Percentiles rank a stretch among this genome's conserved stretches.
Evolutionary conservation across 2,329 filamentous ascomycete species (phyloP).

Genomic region (Pyricularia sp.): DNA sequence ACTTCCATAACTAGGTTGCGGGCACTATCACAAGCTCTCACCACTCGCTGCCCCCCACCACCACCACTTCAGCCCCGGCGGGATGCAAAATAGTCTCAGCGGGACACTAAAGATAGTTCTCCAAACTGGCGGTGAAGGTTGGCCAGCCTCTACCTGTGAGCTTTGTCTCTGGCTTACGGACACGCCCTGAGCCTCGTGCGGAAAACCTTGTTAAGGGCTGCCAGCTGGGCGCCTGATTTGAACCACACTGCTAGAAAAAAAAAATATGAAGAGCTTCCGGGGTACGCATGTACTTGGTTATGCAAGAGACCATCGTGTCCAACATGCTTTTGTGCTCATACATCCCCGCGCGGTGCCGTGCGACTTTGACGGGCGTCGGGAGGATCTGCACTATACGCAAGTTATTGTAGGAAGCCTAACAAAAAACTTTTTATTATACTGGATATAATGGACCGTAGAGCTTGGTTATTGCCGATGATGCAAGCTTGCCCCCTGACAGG

Average conservation of each 20-base stretch:
- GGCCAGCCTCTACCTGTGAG: background rate
- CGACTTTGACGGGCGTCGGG: background rate
- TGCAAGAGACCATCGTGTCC: background rate
- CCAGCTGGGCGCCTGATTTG: background rate
- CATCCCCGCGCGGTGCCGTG: background rate
- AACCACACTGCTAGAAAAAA: background rate
- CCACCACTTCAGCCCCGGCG: background rate
- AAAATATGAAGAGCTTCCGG: background rate
- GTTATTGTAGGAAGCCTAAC: background rate
- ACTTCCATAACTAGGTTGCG: background rate
- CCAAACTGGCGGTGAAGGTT: conserved; percentile 1
- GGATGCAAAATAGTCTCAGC: background rate
- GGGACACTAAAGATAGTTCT: background rate
- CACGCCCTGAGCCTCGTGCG: background rate
- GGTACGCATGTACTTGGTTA: background rate
- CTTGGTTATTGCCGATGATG: background rate
- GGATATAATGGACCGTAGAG: background rate
- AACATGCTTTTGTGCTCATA: background rate
- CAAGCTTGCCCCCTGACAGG: background rate
- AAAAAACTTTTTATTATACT: background rate
- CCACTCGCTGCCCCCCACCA: background rate
- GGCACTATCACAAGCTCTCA: background rate
- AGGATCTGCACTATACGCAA: background rate
- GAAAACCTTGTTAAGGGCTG: background rate
- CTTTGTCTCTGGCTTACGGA: background rate